Conservation (phyloP, 2,329 filamentous ascomycete genomes). For the Fusarium avenaceum region DNA sequence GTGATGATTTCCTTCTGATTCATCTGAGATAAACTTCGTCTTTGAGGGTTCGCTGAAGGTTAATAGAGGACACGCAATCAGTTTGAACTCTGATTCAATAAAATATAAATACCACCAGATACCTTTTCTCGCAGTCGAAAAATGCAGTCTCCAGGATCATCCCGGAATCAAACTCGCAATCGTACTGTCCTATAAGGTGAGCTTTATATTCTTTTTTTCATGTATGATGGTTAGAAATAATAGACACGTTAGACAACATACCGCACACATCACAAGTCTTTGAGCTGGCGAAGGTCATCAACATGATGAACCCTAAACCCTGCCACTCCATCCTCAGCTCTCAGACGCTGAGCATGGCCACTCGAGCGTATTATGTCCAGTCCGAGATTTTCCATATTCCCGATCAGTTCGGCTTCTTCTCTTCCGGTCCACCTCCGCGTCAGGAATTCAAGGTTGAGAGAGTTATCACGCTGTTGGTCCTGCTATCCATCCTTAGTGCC, state of each 20-base stretch:
- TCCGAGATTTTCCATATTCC: constrained; percentile 22
- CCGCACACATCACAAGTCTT: not conserved
- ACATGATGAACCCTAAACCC: not conserved
- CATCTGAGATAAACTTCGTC: too few relatives aligned
- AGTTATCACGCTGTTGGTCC: not conserved
- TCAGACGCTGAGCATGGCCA: not conserved
- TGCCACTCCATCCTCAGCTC: not conserved
- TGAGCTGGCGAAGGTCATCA: not conserved
- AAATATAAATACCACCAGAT: not conserved
- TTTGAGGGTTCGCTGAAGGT: too few relatives aligned
- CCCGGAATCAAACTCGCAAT: not conserved
- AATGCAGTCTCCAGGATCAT: not conserved
- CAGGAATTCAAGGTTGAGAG: constrained; percentile 9
- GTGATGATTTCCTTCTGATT: too few relatives aligned
- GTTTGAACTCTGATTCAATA: not conserved
- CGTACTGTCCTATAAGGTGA: not conserved
- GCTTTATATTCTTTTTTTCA: not conserved
- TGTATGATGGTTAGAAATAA: not conserved
- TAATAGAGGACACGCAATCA: too few relatives aligned
- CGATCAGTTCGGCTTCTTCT: constrained; percentile 20
- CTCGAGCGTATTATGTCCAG: constrained; percentile 10
- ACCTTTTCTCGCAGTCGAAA: too few relatives aligned
- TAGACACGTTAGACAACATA: not conserved
- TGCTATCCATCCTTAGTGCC: not conserved
- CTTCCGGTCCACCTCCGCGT: constrained; percentile 1